Percentiles rank a stretch among this genome's conserved stretches.
phyloP scores from a whole-genome alignment of 148 eudicot genomes.

The Rhododendron molle region DNA sequence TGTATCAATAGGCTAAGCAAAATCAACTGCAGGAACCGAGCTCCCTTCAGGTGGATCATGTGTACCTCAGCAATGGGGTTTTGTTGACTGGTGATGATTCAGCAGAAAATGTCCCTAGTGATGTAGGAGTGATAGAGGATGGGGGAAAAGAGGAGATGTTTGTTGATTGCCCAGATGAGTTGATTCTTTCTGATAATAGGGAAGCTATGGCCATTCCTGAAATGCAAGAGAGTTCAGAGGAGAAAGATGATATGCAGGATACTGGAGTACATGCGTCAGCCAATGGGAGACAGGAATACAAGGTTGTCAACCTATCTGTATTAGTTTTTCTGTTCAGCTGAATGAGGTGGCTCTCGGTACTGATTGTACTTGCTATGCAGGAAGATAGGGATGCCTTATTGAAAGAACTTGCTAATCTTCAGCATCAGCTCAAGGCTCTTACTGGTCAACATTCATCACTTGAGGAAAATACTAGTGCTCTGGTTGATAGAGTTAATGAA shows the following conservation, averaged over 20 bases:
- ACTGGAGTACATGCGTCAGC: conserved; percentile 36
- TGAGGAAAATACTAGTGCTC: conserved; percentile 27
- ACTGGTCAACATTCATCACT: conserved; percentile 29
- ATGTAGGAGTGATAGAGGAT: conserved; percentile 63
- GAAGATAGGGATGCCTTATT: conserved; percentile 57
- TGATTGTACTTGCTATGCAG: conserved; percentile 37
- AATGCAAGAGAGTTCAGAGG: conserved; percentile 43
- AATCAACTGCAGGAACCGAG: conserved; percentile 33
- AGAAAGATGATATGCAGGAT: conserved; percentile 34
- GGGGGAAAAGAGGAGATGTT: conserved; percentile 87
- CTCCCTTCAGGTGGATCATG: conserved; percentile 38
- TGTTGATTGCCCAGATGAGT: conserved; percentile 90
- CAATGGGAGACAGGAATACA: conserved; percentile 56
- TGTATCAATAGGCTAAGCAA: conserved; percentile 10
- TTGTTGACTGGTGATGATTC: conserved; percentile 41
- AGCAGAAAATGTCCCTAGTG: conserved; percentile 49
- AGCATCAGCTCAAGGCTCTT: conserved; percentile 51
- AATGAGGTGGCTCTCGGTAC: conserved; percentile 14
- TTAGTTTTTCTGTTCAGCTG: conserved; percentile 12
- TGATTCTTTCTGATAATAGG: conserved; percentile 46
- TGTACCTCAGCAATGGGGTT: conserved; percentile 46
- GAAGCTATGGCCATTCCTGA: conserved; percentile 44
- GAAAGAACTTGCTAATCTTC: conserved; percentile 53
- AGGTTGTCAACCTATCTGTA: conserved; percentile 39
- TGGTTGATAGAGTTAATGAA: conserved; percentile 18